Base-by-base conservation (phyloP, 2,329 filamentous ascomycete species). In the Diaporthe capsici region DNA sequence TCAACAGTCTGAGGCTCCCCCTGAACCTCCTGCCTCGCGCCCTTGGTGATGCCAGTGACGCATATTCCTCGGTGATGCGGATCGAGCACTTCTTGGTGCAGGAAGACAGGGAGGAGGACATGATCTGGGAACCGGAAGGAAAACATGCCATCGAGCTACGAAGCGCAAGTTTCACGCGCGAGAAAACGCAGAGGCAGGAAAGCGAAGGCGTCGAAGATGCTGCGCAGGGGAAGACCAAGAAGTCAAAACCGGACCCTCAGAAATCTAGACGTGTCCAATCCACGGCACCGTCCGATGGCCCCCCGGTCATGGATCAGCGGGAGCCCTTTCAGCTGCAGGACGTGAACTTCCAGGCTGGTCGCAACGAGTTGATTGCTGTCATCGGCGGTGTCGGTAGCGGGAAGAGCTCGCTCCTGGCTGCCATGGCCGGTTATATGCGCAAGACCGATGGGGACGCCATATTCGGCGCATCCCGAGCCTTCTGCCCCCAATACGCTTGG, bases 401-500 rank as follows among this genome's bases (percentile, higher is more conserved):
- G 7, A 98, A 99, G 85, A 97, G 90, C 71, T 98, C 96, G 0
- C 86, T 99, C 1, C 90, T 99, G 3, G 94, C 95, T 47, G 95
- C 96, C 0, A 86, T 99, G 61, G 96, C 96, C 0, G 96, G 97
- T 37, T 96, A 98, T 78, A 98, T 98, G 96, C 92, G 95, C 60
- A 94, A 93, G 82, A 97, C 94, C 0, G 86, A 85, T 4, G 95
- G 95, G 17, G 89, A 93, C 49, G 90, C 97, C 9, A 89, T 91
- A 0, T 90, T 97, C 79, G 94, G 96, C 51, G 95, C 95, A 0
- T 93, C 92, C 3, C 89, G 96, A 77, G 95, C 96, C 0, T 98
- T 98, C 80, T 98, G 96, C 79, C 96, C 96, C 0, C 96, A 99
- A 82, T 98, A 98, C 81, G 95, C 97, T 0, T 99, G 97, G 97